Conservation (phyloP, 192 early-diverging fungal genomes). For the Cetraspora pellucida region DNA sequence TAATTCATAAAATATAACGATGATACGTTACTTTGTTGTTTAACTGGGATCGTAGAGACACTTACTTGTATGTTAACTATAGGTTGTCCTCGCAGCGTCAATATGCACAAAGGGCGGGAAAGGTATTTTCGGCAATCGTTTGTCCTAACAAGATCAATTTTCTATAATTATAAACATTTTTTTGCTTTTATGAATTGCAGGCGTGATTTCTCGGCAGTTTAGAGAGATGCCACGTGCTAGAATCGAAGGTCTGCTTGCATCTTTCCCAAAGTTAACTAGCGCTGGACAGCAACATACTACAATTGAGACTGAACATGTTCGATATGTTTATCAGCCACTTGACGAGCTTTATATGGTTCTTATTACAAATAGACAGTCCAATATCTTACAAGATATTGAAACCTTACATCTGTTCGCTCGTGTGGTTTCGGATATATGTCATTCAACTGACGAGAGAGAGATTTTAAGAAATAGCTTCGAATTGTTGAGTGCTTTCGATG, state of each 20-base stretch:
- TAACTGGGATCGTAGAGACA: background rate
- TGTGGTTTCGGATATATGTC: constrained; percentile 88
- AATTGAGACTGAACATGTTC: constrained; percentile 94
- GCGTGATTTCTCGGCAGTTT: constrained; percentile 92
- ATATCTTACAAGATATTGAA: constrained; percentile 98
- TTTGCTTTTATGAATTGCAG: constrained; percentile 42
- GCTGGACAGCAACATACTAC: constrained; percentile 93
- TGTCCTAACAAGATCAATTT: background rate
- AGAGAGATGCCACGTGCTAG: constrained; percentile 95
- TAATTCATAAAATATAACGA: background rate
- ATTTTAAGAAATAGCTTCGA: constrained; percentile 87
- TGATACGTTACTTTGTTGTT: no score
- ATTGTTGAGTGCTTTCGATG: constrained; percentile 91
- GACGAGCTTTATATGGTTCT: constrained; percentile 95
- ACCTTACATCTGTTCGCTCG: constrained; percentile 94
- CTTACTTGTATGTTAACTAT: constrained; percentile 11
- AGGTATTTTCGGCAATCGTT: constrained; percentile 55
- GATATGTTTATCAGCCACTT: constrained; percentile 98
- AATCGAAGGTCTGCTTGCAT: constrained; percentile 94
- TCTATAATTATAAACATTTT: background rate
- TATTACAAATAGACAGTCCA: constrained; percentile 95
- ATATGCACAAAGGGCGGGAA: constrained; percentile 93
- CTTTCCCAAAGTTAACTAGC: constrained; percentile 96
- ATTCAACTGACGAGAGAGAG: constrained; percentile 81
- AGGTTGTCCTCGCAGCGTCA: constrained; percentile 91